Conservation (phyloP, 2,329 filamentous ascomycete genomes). For the Plectosphaerella sp. region DNA sequence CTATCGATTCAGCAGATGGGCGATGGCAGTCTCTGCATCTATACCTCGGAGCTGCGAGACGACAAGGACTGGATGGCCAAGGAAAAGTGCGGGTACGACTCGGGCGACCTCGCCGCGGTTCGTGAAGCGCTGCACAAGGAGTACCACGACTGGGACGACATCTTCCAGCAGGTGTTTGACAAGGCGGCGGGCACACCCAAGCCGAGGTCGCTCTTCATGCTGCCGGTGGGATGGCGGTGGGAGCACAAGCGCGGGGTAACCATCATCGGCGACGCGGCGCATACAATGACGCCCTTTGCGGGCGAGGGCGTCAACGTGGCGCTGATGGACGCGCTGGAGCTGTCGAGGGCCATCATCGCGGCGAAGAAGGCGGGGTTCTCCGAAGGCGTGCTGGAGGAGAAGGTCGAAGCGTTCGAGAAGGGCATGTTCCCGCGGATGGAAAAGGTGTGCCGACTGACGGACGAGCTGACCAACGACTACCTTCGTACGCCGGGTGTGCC, state of each 20-base stretch:
- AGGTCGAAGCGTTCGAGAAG: conserved; percentile 28
- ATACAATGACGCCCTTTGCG: conserved; percentile 54
- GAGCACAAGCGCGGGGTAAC: conserved; percentile 42
- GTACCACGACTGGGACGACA: conserved; percentile 35
- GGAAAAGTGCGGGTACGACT: conserved; percentile 38
- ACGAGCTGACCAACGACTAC: conserved; percentile 41
- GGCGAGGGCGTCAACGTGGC: conserved; percentile 57
- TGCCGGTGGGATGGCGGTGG: conserved; percentile 48
- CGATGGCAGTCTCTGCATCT: conserved; percentile 40
- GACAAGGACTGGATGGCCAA: conserved; percentile 29
- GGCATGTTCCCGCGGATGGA: conserved; percentile 31
- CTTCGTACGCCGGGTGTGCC: conserved; percentile 43
- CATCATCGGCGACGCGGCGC: conserved; percentile 55
- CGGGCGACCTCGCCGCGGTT: conserved; percentile 29
- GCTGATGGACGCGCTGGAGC: conserved; percentile 47
- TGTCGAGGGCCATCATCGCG: conserved; percentile 38
- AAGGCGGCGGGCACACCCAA: conserved; percentile 32
- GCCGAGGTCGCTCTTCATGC: conserved; percentile 43
- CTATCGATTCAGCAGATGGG: conserved; percentile 37
- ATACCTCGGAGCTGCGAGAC: conserved; percentile 29
- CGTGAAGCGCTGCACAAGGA: conserved; percentile 31
- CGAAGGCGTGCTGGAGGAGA: conserved; percentile 24
- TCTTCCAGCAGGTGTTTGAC: conserved; percentile 35
- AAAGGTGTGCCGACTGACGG: conserved; percentile 33
- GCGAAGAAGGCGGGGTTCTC: conserved; percentile 15